phyloP scores from a whole-genome alignment of 1,284 basidiomycete genomes.

The Gymnopus androsaceus region DNA sequence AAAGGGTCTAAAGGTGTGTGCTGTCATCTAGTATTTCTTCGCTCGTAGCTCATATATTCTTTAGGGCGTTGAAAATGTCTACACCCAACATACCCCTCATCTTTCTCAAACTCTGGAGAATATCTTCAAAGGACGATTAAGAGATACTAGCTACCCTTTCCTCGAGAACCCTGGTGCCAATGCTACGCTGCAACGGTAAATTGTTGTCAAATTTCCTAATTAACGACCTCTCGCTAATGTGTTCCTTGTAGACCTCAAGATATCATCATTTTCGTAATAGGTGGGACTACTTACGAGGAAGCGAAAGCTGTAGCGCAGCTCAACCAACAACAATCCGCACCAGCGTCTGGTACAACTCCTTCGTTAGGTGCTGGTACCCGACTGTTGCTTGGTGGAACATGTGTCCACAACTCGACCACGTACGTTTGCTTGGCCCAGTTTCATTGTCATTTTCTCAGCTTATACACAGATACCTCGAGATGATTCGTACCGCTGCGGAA shows the following conservation, averaged over 20 bases:
- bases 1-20: conserved; percentile 86
- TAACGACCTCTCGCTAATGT: conserved; percentile 5
- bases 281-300: conserved; percentile 94
- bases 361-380: conserved; percentile 62
- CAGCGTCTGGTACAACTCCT: conserved; percentile 56
- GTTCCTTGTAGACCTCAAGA: conserved; percentile 75
- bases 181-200: conserved; percentile 66
- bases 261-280: conserved; percentile 93
- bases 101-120: conserved; percentile 91
- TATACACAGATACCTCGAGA: conserved; percentile 67
- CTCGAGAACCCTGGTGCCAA: conserved; percentile 72
- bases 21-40: neutral
- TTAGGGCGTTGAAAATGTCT: conserved; percentile 98
- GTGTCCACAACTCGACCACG: conserved; percentile 90
- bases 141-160: conserved; percentile 91
- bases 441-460: conserved; percentile 14
- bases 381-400: conserved; percentile 88
- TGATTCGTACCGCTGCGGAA: conserved; percentile 65
- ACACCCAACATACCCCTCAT: conserved; percentile 96
- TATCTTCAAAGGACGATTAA: conserved; percentile 83
- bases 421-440: conserved; percentile 36
- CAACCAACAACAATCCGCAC: conserved; percentile 72
- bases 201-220: neutral
- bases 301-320: conserved; percentile 80
- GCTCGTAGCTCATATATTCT: conserved; percentile 7